Evolutionary conservation across 140 eudicot species (phyloP).

Genomic region (Senecio squalidus): DNA sequence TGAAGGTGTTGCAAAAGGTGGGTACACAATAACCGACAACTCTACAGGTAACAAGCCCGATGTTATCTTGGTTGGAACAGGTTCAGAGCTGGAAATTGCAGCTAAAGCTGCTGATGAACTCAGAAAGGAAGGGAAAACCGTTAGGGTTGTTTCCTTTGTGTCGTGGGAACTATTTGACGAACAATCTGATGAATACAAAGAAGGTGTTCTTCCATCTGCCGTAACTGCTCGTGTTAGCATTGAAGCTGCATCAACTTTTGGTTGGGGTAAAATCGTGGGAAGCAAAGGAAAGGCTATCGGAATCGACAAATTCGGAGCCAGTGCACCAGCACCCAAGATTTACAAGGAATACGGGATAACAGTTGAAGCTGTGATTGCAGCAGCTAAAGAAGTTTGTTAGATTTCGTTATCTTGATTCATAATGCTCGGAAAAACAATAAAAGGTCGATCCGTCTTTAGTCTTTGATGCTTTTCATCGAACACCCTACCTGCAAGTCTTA

Average conservation of each 20-base stretch:
- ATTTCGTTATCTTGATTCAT: constrained; percentile 14
- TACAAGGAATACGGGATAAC: constrained; percentile 93
- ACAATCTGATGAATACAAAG: constrained; percentile 74
- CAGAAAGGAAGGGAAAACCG: constrained; percentile 91
- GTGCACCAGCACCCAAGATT: constrained; percentile 87
- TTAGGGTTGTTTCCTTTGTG: constrained; percentile 82
- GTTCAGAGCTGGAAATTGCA: constrained; percentile 91
- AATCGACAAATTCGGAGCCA: constrained; percentile 80
- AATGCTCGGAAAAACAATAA: constrained; percentile 26
- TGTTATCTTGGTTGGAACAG: constrained; percentile 82
- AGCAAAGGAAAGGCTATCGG: constrained; percentile 79
- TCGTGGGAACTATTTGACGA: constrained; percentile 89
- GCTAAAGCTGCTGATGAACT: constrained; percentile 92
- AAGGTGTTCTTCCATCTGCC: constrained; percentile 69
- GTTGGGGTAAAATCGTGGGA: constrained; percentile 79
- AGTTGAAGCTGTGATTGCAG: constrained; percentile 77
- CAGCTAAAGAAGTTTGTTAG: constrained; percentile 52
- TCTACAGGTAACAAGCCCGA: constrained; percentile 88
- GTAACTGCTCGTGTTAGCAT: constrained; percentile 93
- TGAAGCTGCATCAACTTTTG: constrained; percentile 87
- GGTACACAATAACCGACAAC: constrained; percentile 71
- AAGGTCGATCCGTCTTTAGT: constrained; percentile 41
- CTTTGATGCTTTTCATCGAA: constrained; percentile 39
- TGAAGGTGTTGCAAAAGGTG: constrained; percentile 86
- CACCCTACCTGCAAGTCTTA: constrained; percentile 39